Conservation (phyloP, 108 stramenopile species). For the Conticribra weissflogii region DNA sequence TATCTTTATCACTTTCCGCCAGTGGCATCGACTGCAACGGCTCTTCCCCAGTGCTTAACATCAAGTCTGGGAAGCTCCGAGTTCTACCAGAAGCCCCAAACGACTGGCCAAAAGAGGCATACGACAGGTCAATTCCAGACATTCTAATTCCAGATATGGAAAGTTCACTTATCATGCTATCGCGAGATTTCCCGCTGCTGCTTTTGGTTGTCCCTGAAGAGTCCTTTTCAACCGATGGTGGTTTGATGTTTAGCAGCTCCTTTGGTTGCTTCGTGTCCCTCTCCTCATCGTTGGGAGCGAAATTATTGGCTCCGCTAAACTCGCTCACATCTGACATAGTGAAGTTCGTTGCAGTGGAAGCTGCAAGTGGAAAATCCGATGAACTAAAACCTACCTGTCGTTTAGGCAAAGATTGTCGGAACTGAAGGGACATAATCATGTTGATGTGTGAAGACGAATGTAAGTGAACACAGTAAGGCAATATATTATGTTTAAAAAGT, state of each 20-base stretch:
- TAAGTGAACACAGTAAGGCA: no score
- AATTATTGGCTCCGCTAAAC: slow-evolving; percentile 6
- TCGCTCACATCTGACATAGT: slow-evolving; percentile 45
- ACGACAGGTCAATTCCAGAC: neutral
- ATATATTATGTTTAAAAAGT: no score
- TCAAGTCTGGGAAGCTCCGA: slow-evolving; percentile 44
- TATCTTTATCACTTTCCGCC: slow-evolving; percentile 11
- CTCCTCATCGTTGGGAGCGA: neutral
- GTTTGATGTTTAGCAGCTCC: slow-evolving; percentile 2
- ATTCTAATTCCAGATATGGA: slow-evolving; percentile 23
- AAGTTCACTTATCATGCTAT: slow-evolving; percentile 27
- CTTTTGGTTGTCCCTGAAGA: slow-evolving; percentile 9
- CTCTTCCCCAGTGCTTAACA: slow-evolving; percentile 36
- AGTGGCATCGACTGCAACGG: slow-evolving; percentile 4
- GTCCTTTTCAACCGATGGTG: neutral
- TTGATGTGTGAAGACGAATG: neutral
- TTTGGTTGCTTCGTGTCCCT: neutral
- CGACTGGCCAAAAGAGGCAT: slow-evolving; percentile 20
- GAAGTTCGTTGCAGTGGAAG: slow-evolving; percentile 38
- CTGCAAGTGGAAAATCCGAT: slow-evolving; percentile 29
- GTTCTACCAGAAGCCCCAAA: slow-evolving; percentile 13
- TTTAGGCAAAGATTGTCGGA: slow-evolving; percentile 5
- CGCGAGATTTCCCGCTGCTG: slow-evolving; percentile 25
- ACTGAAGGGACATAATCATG: neutral
- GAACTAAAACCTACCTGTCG: slow-evolving; percentile 1